A percentile compares a stretch with the other conserved stretches of the same genome.
These are phyloP conservation scores for Penicillium angulare DNA, from an alignment of 495 filamentous ascomycete genomes.

Conservation along the genomic window DNA sequence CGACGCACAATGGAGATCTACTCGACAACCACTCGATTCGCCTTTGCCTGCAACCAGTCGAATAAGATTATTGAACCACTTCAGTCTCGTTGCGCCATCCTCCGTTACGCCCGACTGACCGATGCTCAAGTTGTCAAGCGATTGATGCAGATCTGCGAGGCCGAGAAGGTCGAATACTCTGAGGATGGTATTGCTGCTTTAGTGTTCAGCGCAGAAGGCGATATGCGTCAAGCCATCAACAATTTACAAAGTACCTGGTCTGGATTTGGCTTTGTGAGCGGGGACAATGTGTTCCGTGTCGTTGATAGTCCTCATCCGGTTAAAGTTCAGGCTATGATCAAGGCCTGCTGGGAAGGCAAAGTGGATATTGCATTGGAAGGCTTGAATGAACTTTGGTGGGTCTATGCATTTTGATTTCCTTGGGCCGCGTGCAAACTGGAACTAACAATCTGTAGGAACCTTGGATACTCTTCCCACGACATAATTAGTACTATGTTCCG, in stretches of 20 bases:
- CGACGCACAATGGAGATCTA: conserved; percentile 99
- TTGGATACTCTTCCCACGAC: conserved; percentile 94
- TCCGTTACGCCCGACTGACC: conserved; percentile 89
- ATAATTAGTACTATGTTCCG: conserved; percentile 99
- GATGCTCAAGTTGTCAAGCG: conserved; percentile 90
- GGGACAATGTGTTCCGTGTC: conserved; percentile 97
- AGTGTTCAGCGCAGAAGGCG: conserved; percentile 95
- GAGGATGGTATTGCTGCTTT: conserved; percentile 95
- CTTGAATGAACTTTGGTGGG: conserved; percentile 85
- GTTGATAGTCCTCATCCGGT: conserved; percentile 96
- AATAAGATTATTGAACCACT: conserved; percentile 99
- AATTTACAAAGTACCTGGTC: conserved; percentile 93
- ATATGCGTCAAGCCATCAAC: conserved; percentile 99
- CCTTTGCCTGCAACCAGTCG: conserved; percentile 96
- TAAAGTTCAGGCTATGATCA: conserved; percentile 97
- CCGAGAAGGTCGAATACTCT: conserved; percentile 80
- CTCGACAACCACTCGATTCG: conserved; percentile 92
- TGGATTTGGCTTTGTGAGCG: conserved; percentile 95
- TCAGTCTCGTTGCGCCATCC: conserved; percentile 93
- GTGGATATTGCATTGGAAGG: conserved; percentile 83
- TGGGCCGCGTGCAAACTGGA: not conserved
- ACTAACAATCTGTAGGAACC: conserved; percentile 45
- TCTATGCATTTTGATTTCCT: not conserved
- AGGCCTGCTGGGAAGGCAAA: conserved; percentile 89
- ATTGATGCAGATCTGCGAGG: conserved; percentile 85